Evolutionary conservation across 345 rosid genomes (phyloP).

Genomic region (Luvunga scandens): DNA sequence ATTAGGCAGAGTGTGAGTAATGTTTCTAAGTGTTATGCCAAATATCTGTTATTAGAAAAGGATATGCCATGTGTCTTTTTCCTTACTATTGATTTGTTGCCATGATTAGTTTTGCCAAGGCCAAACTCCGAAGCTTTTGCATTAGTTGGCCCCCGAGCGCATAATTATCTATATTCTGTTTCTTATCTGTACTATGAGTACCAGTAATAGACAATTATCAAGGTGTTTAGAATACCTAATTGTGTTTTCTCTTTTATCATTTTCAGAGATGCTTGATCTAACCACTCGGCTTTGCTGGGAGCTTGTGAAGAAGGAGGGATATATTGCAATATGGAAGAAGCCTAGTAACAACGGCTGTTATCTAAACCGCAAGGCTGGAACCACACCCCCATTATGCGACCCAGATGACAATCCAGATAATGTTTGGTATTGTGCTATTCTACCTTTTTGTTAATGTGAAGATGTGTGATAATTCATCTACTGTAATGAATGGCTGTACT

Average conservation of each 20-base stretch:
- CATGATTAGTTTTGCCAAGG: neutral
- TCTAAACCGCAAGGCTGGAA: slow-evolving; percentile 64
- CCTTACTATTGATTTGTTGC: neutral
- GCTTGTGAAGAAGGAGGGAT: slow-evolving; percentile 93
- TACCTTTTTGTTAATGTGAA: neutral
- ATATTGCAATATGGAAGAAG: slow-evolving; percentile 91
- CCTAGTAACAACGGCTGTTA: slow-evolving; percentile 81
- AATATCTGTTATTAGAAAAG: neutral
- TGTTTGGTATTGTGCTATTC: slow-evolving; percentile 58
- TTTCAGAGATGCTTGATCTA: slow-evolving; percentile 87
- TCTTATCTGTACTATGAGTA: neutral
- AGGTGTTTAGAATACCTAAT: neutral
- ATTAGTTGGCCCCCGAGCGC: neutral
- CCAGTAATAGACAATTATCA: neutral
- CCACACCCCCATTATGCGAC: slow-evolving; percentile 68
- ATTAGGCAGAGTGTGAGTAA: neutral
- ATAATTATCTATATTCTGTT: neutral
- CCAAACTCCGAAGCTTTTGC: neutral
- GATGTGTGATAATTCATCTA: neutral
- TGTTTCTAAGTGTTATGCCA: neutral
- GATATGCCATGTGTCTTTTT: neutral
- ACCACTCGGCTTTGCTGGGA: slow-evolving; percentile 90
- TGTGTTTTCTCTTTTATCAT: slow-evolving; percentile 17
- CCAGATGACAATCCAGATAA: slow-evolving; percentile 80
- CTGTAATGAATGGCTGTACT: neutral